Base-by-base conservation (phyloP, 805 yeast genomes). In the Isabelozyma rhagii region DNA sequence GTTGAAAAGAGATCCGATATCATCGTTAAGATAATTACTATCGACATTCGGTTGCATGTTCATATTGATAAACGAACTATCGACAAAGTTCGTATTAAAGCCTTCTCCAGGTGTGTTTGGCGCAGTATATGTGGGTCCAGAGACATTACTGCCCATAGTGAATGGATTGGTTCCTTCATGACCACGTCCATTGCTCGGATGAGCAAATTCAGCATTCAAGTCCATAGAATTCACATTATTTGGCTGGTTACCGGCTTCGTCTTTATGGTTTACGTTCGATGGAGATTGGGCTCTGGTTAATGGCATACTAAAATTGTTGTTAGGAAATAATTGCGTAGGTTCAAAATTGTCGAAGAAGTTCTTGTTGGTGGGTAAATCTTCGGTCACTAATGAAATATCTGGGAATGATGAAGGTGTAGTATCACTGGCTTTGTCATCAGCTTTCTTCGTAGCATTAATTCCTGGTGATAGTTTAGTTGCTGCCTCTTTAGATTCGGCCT, bases 281-380 rank as follows among this genome's bases (percentile, higher is more conserved):
- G 77, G 77, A 5, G 74, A 63, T 49, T 71, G 75, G 0, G 66
- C 64, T 45, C 76, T 57, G 2, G 75, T 68, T 4, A 69, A 67
- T 3, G 76, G 75, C 14, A 56, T 51, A 48, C 77, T 71, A 47
- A 48, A 54, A 55, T 56, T 72, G 58, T 57, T 60, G 21, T 61
- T 68, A 5, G 84, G 84, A 55, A 81, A 81, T 53, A 81, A 70
- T 53, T 79, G 84, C 13, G 82, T 72, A 14, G 84, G 84, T 59
- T 80, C 81, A 63, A 81, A 81, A 53, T 78, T 77, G 47, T 77
- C 81, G 48, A 72, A 68, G 57, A 77, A 77, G 27, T 69, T 69
- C 49, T 60, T 68, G 41, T 73, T 71, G 34, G 78, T 71, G 17
- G 86, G 74, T 50, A 80, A 68, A 51, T 71, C 76, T 49, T 76